Conservation (phyloP, 805 yeast genomes). For the Diddensiella transvaalensis region DNA sequence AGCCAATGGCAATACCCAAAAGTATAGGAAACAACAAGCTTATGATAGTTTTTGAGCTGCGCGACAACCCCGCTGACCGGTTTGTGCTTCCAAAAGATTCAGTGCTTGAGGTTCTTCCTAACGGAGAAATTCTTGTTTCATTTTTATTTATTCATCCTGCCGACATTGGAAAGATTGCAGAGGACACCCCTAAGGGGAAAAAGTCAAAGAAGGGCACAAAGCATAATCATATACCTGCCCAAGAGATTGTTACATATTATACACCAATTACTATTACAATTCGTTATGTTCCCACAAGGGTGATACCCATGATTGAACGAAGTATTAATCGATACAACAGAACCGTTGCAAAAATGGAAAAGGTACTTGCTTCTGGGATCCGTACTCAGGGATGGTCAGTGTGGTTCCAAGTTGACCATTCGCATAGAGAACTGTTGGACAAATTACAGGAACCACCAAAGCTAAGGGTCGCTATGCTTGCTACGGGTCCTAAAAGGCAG, state of each 20-base stretch:
- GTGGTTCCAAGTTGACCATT: slow-evolving; percentile 67
- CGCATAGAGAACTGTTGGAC: slow-evolving; percentile 30
- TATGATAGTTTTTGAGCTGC: slow-evolving; percentile 77
- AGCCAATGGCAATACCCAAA: slow-evolving; percentile 14
- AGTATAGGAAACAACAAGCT: slow-evolving; percentile 42
- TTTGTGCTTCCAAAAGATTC: slow-evolving; percentile 74
- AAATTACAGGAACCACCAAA: slow-evolving; percentile 21
- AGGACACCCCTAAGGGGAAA: slow-evolving; percentile 31
- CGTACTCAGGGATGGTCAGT: slow-evolving; percentile 59
- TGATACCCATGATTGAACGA: slow-evolving; percentile 59
- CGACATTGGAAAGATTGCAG: slow-evolving; percentile 31
- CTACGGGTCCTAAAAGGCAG: neutral
- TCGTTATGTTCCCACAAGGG: slow-evolving; percentile 60
- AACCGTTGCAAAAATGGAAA: slow-evolving; percentile 60
- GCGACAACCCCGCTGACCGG: slow-evolving; percentile 72
- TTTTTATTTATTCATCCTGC: slow-evolving; percentile 28
- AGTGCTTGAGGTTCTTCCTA: slow-evolving; percentile 51
- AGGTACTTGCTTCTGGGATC: slow-evolving; percentile 55
- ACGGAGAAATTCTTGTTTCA: slow-evolving; percentile 37
- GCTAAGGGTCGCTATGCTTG: slow-evolving; percentile 17
- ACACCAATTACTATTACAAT: slow-evolving; percentile 67
- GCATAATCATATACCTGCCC: neutral
- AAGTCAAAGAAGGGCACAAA: slow-evolving; percentile 9
- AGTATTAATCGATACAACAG: slow-evolving; percentile 57
- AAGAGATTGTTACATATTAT: slow-evolving; percentile 17